Evolutionary conservation across 768 basidiomycete species (phyloP).

Genomic region (Agrocybe praecox): DNA sequence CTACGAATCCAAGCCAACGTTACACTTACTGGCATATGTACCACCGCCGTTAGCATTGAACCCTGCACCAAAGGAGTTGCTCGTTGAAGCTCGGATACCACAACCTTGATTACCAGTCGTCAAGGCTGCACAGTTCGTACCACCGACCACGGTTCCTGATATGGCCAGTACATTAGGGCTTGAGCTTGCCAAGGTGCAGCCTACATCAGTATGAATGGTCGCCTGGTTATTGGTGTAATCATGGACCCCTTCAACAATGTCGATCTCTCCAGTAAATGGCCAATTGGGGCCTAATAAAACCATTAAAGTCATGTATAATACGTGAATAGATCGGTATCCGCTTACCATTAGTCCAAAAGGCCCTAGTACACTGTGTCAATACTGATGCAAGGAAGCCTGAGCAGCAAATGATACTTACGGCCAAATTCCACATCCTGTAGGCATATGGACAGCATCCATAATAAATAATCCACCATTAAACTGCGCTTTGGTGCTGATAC

Average conservation of each 20-base stretch:
- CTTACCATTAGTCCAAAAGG: conserved; percentile 51
- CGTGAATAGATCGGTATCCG: conserved; percentile 16
- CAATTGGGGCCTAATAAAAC: conserved; percentile 55
- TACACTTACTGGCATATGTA: conserved; percentile 83
- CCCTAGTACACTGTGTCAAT: conserved; percentile 32
- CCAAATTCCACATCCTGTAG: conserved; percentile 88
- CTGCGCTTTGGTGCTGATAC: conserved; percentile 65
- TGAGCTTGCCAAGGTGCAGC: conserved; percentile 62
- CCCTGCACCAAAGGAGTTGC: conserved; percentile 75
- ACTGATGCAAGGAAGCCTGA: neutral
- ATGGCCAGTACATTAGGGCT: conserved; percentile 52
- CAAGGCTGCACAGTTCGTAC: conserved; percentile 70
- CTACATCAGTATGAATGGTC: conserved; percentile 76
- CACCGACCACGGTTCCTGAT: conserved; percentile 65
- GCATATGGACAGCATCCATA: conserved; percentile 88
- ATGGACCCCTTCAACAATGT: conserved; percentile 84
- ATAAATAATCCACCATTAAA: conserved; percentile 74
- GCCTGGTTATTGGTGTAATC: conserved; percentile 82
- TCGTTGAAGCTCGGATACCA: conserved; percentile 64
- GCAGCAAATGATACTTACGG: conserved; percentile 43
- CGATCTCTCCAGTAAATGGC: conserved; percentile 75
- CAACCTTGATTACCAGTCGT: conserved; percentile 82
- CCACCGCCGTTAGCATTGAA: conserved; percentile 90
- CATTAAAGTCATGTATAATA: conserved; percentile 48
- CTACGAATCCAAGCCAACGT: neutral